Base-by-base conservation (phyloP, 495 filamentous ascomycete species). In the Xylaria flabelliformis region DNA sequence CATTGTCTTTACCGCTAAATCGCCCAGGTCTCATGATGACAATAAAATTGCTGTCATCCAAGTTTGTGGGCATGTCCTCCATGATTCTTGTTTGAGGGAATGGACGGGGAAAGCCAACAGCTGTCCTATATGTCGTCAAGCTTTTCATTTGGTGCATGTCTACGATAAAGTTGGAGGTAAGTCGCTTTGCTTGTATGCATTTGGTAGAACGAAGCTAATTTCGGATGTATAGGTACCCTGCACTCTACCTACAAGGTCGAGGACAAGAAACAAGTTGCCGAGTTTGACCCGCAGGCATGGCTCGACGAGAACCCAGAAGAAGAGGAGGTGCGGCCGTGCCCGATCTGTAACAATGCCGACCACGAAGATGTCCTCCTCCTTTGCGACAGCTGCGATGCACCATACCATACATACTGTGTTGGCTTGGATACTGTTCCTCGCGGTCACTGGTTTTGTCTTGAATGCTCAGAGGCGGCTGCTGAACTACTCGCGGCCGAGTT, bases 61-160 rank as follows among this genome's bases (percentile, higher is more conserved):
- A 70, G 76, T 94, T 46, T 99, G 96, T 83, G 91, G 91, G 53
- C 96, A 99, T 85, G 88, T 92, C 67, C 82, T 98, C 73, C 96
- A 99, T 79, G 90, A 99, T 81, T 90, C 91, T 62, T 99, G 96
- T 78, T 83, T 99, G 70, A 90, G 91, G 75, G 92, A 93, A 70
- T 99, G 96, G 96, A 93, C 92, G 41, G 93, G 96, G 82, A 90
- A 95, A 77, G 95, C 97, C 69, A 99, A 98, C 82, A 97, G 94
- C 79, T 99, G 96, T 79, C 96, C 96, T 17, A 97, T 98, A 80
- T 99, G 96, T 80, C 93, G 96, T 69, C 91, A 91, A 76, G 91
- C 85, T 75, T 98, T 98, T 83, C 94, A 98, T 81, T 80, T 90
- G 75, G 97, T 98, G 67, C 90, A 95, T 77, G 90, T 98, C 67